Conservation (phyloP, 1,139 yeast species). For the Starmera stellimalicola region DNA sequence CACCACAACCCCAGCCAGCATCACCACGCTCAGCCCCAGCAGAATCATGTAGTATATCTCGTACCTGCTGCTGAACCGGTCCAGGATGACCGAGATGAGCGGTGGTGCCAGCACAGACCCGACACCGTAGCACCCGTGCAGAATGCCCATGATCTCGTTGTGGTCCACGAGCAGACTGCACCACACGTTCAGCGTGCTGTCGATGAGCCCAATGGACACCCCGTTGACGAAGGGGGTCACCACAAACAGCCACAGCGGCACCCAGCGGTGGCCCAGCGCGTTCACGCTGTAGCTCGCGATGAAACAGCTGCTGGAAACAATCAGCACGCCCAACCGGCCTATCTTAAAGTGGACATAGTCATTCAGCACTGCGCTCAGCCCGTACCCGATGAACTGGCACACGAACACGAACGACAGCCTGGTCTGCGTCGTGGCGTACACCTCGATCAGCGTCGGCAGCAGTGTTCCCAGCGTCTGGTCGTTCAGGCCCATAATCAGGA, state of each 20-base stretch:
- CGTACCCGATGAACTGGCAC: constrained; percentile 27
- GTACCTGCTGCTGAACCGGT: constrained; percentile 19
- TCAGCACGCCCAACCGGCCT: constrained; percentile 22
- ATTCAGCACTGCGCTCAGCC: constrained; percentile 23
- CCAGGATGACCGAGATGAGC: constrained; percentile 35
- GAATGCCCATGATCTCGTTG: constrained; percentile 53
- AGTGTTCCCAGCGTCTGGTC: constrained; percentile 53
- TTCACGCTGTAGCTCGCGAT: not conserved
- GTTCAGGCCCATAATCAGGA: constrained; percentile 40
- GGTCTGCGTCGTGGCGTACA: constrained; percentile 36
- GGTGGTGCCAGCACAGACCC: constrained; percentile 64
- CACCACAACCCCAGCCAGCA: constrained; percentile 7
- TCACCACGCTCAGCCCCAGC: constrained; percentile 1
- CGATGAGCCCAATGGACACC: constrained; percentile 50
- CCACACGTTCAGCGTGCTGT: constrained; percentile 51
- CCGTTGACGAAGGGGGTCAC: constrained; percentile 38
- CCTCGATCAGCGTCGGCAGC: constrained; percentile 37
- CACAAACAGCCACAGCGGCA: constrained; percentile 28
- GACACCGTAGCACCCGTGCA: constrained; percentile 62
- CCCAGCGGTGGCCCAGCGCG: not conserved
- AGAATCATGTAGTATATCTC: constrained; percentile 8
- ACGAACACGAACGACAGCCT: constrained; percentile 23
- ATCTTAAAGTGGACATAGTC: constrained; percentile 15
- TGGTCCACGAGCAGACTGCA: constrained; percentile 47
- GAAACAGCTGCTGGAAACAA: not conserved